Base-by-base conservation (phyloP, 164 flowering plant genomes). In the Tinospora cordifolia region DNA sequence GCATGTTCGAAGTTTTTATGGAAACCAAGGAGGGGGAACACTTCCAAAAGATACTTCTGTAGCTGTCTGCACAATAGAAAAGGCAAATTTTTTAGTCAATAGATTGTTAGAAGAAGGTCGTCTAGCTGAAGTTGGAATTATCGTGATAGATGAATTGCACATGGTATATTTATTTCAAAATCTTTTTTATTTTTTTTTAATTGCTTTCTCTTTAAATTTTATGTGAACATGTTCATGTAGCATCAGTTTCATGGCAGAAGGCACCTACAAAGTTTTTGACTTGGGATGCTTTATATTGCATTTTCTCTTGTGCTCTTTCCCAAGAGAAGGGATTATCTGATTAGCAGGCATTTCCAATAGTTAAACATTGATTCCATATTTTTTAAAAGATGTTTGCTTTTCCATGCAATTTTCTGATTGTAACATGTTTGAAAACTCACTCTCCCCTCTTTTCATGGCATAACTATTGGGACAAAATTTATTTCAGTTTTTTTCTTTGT, bases 1-100 rank as follows among this genome's bases (percentile, higher is more conserved):
- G 84, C 95, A 84, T 84, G 97, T 92, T 30, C 89, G 95, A 11
- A 90, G 99, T 80, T 94, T 87, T 78, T 94, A 89, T 80, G 99
- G 97, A 62, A 94, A 79, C 75, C 97, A 92, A 79, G 98, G 98
- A 60, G 97, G 97, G 72, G 92, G 91, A 70, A 80, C 88, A 65
- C 97, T 90, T 78, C 97, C 93, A 21, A 90, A 92, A 77, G 98
- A 91, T 79, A 94, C 97, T 58, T 87, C 97, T 67, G 87, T 92
- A 44, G 98, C 95, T 77, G 98, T 94, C 21, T 94, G 97, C 82
- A 94, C 97, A 38, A 94, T 92, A 79, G 98, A 94, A 82, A 94
- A 94, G 83, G 98, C 98, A 72, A 94, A 94, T 75, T 90, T 86
- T 26, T 81, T 94, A 72, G 76, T 92, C 47, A 94, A 94, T 70